Conservation (phyloP, 306 rosid genomes). For the Rosa multiflora region DNA sequence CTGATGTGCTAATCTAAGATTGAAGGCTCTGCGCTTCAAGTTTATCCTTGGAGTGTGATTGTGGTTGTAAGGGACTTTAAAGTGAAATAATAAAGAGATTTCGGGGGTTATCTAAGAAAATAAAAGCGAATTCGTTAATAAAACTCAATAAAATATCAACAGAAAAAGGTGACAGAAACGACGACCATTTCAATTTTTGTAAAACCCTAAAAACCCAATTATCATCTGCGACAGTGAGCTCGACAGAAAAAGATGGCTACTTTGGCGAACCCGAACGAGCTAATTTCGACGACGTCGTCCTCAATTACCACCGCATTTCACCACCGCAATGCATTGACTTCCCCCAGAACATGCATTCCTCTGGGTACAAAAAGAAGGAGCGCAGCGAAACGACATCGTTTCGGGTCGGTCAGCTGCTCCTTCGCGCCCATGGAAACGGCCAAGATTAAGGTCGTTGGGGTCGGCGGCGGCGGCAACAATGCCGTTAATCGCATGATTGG, state of each 20-base stretch:
- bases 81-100: no score
- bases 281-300: conserved; percentile 46
- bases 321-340: conserved; percentile 31
- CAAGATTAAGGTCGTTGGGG: conserved; percentile 89
- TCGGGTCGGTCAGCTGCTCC: conserved; percentile 45
- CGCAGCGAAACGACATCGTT: conserved; percentile 28
- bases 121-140: no score
- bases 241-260: conserved; percentile 37
- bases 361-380: conserved; percentile 32
- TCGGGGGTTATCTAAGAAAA: no score
- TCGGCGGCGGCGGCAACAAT: conserved; percentile 96
- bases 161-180: background rate
- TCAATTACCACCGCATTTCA: conserved; percentile 32
- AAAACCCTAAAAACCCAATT: conserved; percentile 35
- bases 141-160: background rate
- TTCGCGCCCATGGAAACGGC: conserved; percentile 63
- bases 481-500: conserved; percentile 97
- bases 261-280: conserved; percentile 42
- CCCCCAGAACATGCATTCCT: conserved; percentile 28
- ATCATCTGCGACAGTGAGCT: background rate
- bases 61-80: no score
- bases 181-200: background rate
- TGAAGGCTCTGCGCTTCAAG: no score
- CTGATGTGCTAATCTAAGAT: no score
- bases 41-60: no score